Percentiles rank a stretch among this genome's conserved stretches.
Conservation (phyloP, 1,139 yeast species). For the Saccharomyces hybrid region DNA sequence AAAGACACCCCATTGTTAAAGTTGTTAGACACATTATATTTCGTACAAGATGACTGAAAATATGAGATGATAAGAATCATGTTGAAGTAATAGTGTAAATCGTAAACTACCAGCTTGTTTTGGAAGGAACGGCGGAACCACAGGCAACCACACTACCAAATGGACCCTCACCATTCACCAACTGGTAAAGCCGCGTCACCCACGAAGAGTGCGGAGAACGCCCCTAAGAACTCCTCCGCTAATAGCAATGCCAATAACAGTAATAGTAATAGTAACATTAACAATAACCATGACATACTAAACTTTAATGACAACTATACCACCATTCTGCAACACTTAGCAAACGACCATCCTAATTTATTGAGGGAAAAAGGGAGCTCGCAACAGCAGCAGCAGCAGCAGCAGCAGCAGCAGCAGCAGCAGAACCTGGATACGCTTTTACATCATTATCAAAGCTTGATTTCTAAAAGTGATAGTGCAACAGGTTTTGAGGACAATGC, state of each 20-base stretch:
- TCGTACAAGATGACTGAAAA: not conserved
- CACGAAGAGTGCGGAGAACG: not conserved
- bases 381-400: constrained; percentile 4
- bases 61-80: not conserved
- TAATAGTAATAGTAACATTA: not conserved
- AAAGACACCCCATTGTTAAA: not conserved
- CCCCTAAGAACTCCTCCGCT: not conserved
- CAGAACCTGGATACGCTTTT: constrained; percentile 24
- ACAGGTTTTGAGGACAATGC: constrained; percentile 3
- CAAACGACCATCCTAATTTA: constrained; percentile 12
- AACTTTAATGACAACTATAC: constrained; percentile 23
- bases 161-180: not conserved
- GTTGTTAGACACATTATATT: not conserved
- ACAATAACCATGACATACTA: constrained; percentile 14
- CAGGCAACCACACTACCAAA: not conserved
- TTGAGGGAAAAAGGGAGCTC: constrained; percentile 6
- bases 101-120: not conserved
- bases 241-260: not conserved
- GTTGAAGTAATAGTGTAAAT: not conserved
- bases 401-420: constrained; percentile 7
- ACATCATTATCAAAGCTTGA: constrained; percentile 25
- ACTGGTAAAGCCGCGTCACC: not conserved
- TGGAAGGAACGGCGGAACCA: not conserved
- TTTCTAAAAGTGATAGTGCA: constrained; percentile 15
- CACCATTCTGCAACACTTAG: constrained; percentile 17